Conservation (phyloP, 106 monocot species). For the Narthecium ossifragum region DNA sequence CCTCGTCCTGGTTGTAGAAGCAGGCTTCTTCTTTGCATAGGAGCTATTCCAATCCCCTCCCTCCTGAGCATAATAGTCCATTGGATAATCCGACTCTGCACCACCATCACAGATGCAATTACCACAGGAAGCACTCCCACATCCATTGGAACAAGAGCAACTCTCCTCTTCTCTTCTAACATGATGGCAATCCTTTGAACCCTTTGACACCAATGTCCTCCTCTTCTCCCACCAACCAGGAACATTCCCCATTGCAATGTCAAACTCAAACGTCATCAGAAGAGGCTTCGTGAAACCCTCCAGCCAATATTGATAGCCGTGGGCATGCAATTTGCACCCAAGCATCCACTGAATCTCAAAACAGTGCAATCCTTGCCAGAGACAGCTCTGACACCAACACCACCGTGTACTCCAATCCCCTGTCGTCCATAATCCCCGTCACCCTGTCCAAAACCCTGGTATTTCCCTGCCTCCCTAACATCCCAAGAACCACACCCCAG, state of each 20-base stretch:
- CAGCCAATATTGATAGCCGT: conserved; percentile 93
- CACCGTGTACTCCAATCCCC: conserved; percentile 71
- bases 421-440: conserved; percentile 68
- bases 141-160: conserved; percentile 19
- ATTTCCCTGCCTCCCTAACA: conserved; percentile 90
- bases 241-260: conserved; percentile 71
- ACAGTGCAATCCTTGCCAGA: conserved; percentile 66
- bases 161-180: background rate
- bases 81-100: conserved; percentile 63
- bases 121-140: conserved; percentile 7
- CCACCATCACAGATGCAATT: conserved; percentile 6
- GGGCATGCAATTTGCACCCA: conserved; percentile 99
- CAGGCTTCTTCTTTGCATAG: conserved; percentile 55
- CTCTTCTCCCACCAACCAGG: conserved; percentile 92
- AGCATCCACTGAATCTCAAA: conserved; percentile 86
- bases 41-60: conserved; percentile 96
- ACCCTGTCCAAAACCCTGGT: conserved; percentile 66
- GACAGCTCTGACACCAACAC: conserved; percentile 96
- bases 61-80: conserved; percentile 99
- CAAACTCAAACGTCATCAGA: conserved; percentile 90
- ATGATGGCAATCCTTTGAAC: background rate
- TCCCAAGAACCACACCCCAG: conserved; percentile 91
- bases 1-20: too few species aligned
- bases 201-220: background rate
- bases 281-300: conserved; percentile 87